phyloP scores from a whole-genome alignment of 768 basidiomycete genomes.

The Lactifluus volemus region DNA sequence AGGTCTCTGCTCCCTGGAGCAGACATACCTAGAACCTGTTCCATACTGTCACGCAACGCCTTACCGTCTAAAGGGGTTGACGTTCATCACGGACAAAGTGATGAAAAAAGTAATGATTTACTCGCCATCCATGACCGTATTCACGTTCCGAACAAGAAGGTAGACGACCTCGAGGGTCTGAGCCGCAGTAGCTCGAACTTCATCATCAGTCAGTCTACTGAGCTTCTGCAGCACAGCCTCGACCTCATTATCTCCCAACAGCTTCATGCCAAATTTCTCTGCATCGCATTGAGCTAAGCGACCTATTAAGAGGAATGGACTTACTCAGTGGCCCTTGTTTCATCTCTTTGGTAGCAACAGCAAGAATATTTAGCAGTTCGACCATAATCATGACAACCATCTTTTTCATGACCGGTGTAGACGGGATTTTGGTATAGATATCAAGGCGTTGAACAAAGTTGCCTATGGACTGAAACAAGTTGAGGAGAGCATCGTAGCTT shows the following conservation, averaged over 20 bases:
- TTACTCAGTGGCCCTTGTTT: not conserved
- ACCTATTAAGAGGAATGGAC: not conserved
- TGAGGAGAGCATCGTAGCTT: not conserved
- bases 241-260: conserved; percentile 2
- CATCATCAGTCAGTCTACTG: not conserved
- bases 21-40: not conserved
- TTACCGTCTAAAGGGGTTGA: not conserved
- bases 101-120: not conserved
- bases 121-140: not conserved
- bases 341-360: conserved; percentile 2
- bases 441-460: not conserved
- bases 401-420: not conserved
- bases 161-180: not conserved
- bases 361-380: not conserved
- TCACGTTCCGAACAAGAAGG: not conserved
- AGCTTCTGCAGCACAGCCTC: not conserved
- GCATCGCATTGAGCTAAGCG: not conserved
- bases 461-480: not conserved
- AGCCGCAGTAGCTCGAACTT: not conserved
- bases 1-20: not conserved
- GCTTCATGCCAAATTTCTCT: not conserved
- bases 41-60: not conserved
- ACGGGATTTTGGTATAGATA: not conserved
- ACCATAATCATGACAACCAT: not conserved
- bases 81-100: not conserved